Conservation (phyloP, 305 asterid genomes). For the Ruellia speciosa region DNA sequence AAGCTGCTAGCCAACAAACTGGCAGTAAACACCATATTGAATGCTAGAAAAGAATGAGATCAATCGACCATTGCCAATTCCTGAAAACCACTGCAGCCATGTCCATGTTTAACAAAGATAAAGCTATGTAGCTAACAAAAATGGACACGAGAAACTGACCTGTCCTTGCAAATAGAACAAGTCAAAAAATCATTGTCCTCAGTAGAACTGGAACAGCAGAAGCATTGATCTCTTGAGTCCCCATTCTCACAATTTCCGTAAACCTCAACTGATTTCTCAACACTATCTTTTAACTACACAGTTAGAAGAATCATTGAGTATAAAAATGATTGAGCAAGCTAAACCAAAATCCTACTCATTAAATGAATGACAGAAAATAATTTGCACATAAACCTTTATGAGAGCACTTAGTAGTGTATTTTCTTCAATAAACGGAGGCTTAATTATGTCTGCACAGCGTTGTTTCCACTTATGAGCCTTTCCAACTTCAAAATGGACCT, state of each 20-base stretch:
- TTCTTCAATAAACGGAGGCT: conserved; percentile 38
- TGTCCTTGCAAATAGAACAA: conserved; percentile 64
- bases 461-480: conserved; percentile 60
- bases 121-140: conserved; percentile 17
- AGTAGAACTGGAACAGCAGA: conserved; percentile 36
- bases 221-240: conserved; percentile 31
- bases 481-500: conserved; percentile 51
- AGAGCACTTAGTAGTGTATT: conserved; percentile 39
- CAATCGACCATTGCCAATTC: conserved; percentile 9
- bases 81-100: conserved; percentile 16
- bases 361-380: conserved; percentile 18
- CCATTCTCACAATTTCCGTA: conserved; percentile 29
- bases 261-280: conserved; percentile 53
- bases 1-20: conserved; percentile 10
- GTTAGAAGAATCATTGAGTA: conserved; percentile 16
- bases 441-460: conserved; percentile 41
- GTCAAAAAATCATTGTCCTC: conserved; percentile 39
- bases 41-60: conserved; percentile 9
- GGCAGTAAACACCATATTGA: background rate
- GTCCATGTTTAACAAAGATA: conserved; percentile 16
- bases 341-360: conserved; percentile 9
- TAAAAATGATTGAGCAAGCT: conserved; percentile 2
- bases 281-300: conserved; percentile 46
- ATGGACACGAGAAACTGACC: too few species aligned
- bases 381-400: conserved; percentile 37